Evolutionary conservation across 192 early-diverging fungal species (phyloP).

Genomic region (Mortierella alpina): DNA sequence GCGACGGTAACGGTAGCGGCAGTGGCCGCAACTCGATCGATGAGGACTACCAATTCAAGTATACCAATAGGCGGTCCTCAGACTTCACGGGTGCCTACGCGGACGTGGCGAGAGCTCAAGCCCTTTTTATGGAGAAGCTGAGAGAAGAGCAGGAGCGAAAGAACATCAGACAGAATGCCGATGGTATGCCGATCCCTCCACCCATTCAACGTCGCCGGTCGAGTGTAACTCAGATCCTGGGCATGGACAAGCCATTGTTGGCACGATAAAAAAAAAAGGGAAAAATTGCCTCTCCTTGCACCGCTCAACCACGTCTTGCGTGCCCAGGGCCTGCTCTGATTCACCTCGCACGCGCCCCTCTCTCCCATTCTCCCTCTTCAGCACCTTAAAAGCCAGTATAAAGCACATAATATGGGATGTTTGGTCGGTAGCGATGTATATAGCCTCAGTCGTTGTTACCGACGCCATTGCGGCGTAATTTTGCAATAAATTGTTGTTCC

Average conservation of each 20-base stretch:
- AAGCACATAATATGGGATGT: too few species aligned
- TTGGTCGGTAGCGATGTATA: too few species aligned
- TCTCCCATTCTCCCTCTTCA: too few species aligned
- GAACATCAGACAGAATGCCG: slow-evolving; percentile 18
- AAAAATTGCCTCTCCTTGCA: too few species aligned
- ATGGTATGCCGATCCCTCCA: slow-evolving; percentile 18
- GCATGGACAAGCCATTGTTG: neutral
- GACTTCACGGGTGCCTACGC: slow-evolving; percentile 25
- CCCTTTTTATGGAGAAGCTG: slow-evolving; percentile 24
- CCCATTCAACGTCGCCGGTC: slow-evolving; percentile 7
- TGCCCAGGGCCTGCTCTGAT: too few species aligned
- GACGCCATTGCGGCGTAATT: too few species aligned
- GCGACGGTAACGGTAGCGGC: neutral
- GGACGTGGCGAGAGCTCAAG: slow-evolving; percentile 9
- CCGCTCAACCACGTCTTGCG: too few species aligned
- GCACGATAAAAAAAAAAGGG: too few species aligned
- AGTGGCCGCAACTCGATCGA: slow-evolving; percentile 8
- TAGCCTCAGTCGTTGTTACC: too few species aligned
- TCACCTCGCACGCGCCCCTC: too few species aligned
- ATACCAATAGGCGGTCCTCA: slow-evolving; percentile 1
- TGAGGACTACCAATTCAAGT: slow-evolving; percentile 13
- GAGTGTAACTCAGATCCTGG: slow-evolving; percentile 9
- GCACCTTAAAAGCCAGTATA: too few species aligned
- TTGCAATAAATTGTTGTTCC: too few species aligned
- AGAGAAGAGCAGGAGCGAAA: slow-evolving; percentile 12